A percentile compares a stretch with the other conserved stretches of the same genome.
Evolutionary conservation across 2,329 filamentous ascomycete species (phyloP).

Genomic region (Alternaria solani): DNA sequence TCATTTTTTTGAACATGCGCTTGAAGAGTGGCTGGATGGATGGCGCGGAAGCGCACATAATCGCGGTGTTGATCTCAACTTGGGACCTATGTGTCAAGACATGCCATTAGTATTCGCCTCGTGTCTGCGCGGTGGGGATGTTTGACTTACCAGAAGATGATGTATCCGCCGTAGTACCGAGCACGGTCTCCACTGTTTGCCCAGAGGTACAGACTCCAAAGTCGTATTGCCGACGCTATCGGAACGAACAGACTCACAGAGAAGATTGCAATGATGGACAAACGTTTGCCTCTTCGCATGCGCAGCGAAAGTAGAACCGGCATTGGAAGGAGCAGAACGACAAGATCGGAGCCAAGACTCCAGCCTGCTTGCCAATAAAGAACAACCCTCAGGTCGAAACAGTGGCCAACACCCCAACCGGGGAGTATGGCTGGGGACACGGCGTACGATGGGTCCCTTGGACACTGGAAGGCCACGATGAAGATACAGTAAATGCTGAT

Average conservation of each 20-base stretch:
- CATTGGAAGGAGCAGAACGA: slow-evolving; percentile 34
- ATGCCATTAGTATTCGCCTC: not conserved
- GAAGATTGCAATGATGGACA: slow-evolving; percentile 34
- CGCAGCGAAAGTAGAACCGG: slow-evolving; percentile 34
- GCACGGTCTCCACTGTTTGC: slow-evolving; percentile 9
- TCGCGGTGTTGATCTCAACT: slow-evolving; percentile 38
- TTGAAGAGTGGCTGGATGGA: slow-evolving; percentile 34
- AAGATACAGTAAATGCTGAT: slow-evolving; percentile 25
- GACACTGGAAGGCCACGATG: slow-evolving; percentile 34
- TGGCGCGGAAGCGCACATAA: slow-evolving; percentile 35
- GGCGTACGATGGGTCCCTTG: slow-evolving; percentile 22
- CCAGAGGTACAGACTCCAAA: slow-evolving; percentile 33
- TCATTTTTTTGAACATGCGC: slow-evolving; percentile 22
- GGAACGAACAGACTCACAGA: slow-evolving; percentile 31
- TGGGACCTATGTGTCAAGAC: slow-evolving; percentile 14
- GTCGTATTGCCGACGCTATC: slow-evolving; percentile 28
- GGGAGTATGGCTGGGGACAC: slow-evolving; percentile 25
- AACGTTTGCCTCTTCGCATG: slow-evolving; percentile 32
- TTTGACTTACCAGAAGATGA: slow-evolving; percentile 28
- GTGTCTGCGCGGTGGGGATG: not conserved
- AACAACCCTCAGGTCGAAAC: slow-evolving; percentile 25
- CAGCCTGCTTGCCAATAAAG: slow-evolving; percentile 32
- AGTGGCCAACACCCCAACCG: slow-evolving; percentile 15
- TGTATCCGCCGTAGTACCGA: slow-evolving; percentile 35
- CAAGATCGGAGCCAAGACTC: slow-evolving; percentile 35